Conservation (phyloP, 805 yeast species). For the Starmerella vitae region DNA sequence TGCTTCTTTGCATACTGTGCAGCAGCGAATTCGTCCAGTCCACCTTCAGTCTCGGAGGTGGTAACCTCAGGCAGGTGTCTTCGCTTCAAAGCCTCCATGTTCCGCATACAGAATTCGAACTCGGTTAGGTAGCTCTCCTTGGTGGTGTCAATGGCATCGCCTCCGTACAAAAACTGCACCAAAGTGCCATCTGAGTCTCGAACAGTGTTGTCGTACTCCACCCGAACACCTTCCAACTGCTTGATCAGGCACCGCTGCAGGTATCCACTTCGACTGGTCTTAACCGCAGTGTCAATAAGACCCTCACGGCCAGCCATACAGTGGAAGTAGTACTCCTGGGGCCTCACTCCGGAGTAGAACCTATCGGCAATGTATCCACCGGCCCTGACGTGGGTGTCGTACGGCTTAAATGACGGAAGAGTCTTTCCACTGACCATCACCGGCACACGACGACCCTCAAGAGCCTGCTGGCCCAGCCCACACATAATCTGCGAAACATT, state of each 20-base stretch:
- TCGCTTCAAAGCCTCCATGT: slow-evolving; percentile 70
- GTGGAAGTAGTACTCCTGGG: slow-evolving; percentile 98
- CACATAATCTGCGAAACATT: slow-evolving; percentile 99
- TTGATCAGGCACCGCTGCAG: slow-evolving; percentile 96
- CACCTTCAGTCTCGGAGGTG: slow-evolving; percentile 40
- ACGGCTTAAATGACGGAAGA: slow-evolving; percentile 89
- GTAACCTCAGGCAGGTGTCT: slow-evolving; percentile 87
- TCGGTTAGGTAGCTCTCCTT: slow-evolving; percentile 89
- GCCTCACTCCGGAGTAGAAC: slow-evolving; percentile 93
- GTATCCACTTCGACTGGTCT: slow-evolving; percentile 96
- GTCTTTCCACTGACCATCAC: slow-evolving; percentile 98
- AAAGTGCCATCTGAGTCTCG: slow-evolving; percentile 91
- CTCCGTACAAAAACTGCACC: slow-evolving; percentile 93
- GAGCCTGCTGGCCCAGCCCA: slow-evolving; percentile 94
- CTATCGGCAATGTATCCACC: slow-evolving; percentile 97
- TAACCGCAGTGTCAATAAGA: slow-evolving; percentile 97
- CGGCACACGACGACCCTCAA: slow-evolving; percentile 98
- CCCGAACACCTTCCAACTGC: slow-evolving; percentile 93
- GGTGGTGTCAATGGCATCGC: slow-evolving; percentile 88
- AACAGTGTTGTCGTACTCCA: slow-evolving; percentile 85
- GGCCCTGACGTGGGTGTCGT: slow-evolving; percentile 92
- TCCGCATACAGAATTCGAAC: slow-evolving; percentile 84
- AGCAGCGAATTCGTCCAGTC: slow-evolving; percentile 77
- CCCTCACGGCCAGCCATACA: slow-evolving; percentile 99
- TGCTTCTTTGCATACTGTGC: slow-evolving; percentile 53